Evolutionary conservation across 73 alveolate species (phyloP).

Genomic region (Paramecium sexaurelia): DNA sequence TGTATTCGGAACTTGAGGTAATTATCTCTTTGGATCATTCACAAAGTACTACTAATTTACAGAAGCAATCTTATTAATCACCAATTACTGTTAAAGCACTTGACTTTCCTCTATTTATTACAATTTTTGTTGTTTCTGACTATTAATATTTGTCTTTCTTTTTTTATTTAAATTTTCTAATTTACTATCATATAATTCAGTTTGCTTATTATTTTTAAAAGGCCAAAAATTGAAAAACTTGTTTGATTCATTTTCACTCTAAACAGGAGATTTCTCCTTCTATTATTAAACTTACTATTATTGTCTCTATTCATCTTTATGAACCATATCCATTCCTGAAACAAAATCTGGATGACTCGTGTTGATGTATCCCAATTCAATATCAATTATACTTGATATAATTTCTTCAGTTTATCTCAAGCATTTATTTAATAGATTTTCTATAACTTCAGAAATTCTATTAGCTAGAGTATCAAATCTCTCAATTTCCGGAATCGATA

Average conservation of each 20-base stretch:
- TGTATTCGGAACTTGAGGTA: constrained; percentile 47
- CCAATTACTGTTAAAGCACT: constrained; percentile 8
- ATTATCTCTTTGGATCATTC: constrained; percentile 1
- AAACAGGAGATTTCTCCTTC: constrained; percentile 30
- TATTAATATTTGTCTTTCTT: constrained; percentile 30
- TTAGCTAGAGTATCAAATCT: constrained; percentile 74
- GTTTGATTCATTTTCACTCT: constrained; percentile 53
- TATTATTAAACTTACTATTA: neutral
- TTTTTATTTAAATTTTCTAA: constrained; percentile 19
- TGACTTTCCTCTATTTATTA: neutral
- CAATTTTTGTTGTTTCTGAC: neutral
- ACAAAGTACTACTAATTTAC: neutral
- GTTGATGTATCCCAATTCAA: constrained; percentile 85
- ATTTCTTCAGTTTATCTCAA: constrained; percentile 75
- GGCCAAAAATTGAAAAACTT: constrained; percentile 61
- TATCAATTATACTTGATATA: constrained; percentile 76
- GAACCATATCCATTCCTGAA: constrained; percentile 72
- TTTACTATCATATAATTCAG: constrained; percentile 33
- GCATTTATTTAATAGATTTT: constrained; percentile 73
- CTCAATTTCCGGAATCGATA: constrained; percentile 76
- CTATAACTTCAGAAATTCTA: constrained; percentile 75
- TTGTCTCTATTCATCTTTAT: constrained; percentile 3
- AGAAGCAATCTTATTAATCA: constrained; percentile 72
- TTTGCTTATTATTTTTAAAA: constrained; percentile 14
- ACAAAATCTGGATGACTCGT: constrained; percentile 90